Conservation (phyloP, 495 filamentous ascomycete genomes). For the Cryomyces minteri region DNA sequence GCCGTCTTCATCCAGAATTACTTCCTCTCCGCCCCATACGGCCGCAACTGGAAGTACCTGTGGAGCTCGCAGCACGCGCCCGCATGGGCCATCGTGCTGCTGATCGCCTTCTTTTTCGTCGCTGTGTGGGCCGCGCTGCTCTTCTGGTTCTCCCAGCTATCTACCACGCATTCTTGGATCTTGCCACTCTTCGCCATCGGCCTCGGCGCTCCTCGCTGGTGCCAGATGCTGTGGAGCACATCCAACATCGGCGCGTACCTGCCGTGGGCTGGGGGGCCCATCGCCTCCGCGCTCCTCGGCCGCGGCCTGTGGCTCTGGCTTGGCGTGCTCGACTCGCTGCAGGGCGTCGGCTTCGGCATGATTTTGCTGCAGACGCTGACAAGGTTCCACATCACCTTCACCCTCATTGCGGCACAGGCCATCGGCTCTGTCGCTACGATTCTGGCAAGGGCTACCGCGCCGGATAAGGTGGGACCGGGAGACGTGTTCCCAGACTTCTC, state of each 20-base stretch:
- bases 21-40: constrained; percentile 41
- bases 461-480: constrained; percentile 39
- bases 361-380: constrained; percentile 43
- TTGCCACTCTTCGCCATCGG: constrained; percentile 48
- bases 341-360: constrained; percentile 45
- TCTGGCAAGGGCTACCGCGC: constrained; percentile 35
- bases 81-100: constrained; percentile 30
- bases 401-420: constrained; percentile 36
- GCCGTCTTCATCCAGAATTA: constrained; percentile 48
- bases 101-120: constrained; percentile 41
- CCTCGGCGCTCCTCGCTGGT: constrained; percentile 44
- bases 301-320: constrained; percentile 47
- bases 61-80: constrained; percentile 33
- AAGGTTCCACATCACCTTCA: constrained; percentile 36
- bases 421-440: constrained; percentile 37
- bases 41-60: constrained; percentile 44
- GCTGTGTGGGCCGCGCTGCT: constrained; percentile 34
- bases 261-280: constrained; percentile 34
- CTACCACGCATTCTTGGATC: constrained; percentile 41
- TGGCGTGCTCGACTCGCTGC: constrained; percentile 41
- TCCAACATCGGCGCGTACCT: constrained; percentile 38
- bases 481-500: constrained; percentile 43
- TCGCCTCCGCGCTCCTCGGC: constrained; percentile 31
- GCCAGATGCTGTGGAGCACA: constrained; percentile 45
- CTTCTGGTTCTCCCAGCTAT: constrained; percentile 27